Evolutionary conservation across 345 rosid genomes (phyloP).

Genomic region (Aegle marmelos): DNA sequence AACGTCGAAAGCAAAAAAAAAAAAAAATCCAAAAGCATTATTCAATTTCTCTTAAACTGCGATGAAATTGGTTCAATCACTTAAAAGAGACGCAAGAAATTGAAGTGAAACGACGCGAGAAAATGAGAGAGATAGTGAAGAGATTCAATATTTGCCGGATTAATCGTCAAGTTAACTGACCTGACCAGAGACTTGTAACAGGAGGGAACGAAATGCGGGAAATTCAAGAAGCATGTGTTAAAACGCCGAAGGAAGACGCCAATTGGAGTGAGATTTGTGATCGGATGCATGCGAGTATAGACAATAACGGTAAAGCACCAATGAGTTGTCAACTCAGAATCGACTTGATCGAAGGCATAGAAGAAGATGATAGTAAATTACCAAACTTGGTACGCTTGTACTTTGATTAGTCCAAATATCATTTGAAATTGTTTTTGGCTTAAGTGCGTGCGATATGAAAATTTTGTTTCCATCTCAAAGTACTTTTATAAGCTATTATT

Average conservation of each 20-base stretch:
- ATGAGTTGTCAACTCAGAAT: not conserved
- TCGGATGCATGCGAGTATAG: not conserved
- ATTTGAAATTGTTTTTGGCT: too few species aligned
- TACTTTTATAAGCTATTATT: too few species aligned
- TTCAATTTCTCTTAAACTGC: not conserved
- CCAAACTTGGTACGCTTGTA: too few species aligned
- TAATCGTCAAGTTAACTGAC: not conserved
- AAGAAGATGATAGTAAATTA: not conserved
- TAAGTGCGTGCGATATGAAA: too few species aligned
- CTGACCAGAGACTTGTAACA: not conserved
- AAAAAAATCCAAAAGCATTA: not conserved
- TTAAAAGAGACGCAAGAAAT: not conserved
- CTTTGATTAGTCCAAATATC: not conserved
- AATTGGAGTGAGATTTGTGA: not conserved
- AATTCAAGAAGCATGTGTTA: not conserved
- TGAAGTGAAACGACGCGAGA: not conserved
- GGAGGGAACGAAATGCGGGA: slow-evolving; percentile 1
- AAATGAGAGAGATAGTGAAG: not conserved
- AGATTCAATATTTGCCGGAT: not conserved
- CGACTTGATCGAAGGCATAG: not conserved
- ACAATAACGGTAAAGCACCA: not conserved
- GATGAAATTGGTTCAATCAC: not conserved
- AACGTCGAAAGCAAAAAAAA: not conserved
- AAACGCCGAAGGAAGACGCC: not conserved
- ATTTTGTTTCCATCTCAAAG: too few species aligned